phyloP scores from a whole-genome alignment of 2,329 filamentous ascomycete species.

The Arthrobotrys sphaeroides region DNA sequence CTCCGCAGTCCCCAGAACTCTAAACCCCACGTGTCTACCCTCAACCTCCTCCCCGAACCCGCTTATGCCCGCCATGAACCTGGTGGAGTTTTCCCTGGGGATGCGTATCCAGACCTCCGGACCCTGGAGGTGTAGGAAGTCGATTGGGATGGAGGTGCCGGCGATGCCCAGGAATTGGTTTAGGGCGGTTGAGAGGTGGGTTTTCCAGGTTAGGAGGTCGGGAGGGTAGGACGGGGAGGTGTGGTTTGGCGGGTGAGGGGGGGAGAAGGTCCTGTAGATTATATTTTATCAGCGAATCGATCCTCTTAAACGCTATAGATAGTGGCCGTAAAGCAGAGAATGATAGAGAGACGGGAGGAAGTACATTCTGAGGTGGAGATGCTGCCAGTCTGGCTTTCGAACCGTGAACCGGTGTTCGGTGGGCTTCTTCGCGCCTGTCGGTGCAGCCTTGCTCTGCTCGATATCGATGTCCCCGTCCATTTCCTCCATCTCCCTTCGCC shows the following conservation, averaged over 20 bases:
- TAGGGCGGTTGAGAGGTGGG: slow-evolving; percentile 67
- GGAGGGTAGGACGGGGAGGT: slow-evolving; percentile 54
- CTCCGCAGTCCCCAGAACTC: slow-evolving; percentile 53
- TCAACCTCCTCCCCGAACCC: slow-evolving; percentile 69
- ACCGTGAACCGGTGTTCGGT: slow-evolving; percentile 54
- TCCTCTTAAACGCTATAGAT: too few relatives aligned
- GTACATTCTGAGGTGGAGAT: slow-evolving; percentile 57
- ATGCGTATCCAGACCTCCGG: slow-evolving; percentile 72
- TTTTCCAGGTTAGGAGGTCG: slow-evolving; percentile 58
- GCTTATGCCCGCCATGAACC: slow-evolving; percentile 72
- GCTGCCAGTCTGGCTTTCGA: slow-evolving; percentile 56
- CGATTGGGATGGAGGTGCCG: slow-evolving; percentile 73
- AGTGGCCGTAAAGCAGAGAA: neutral
- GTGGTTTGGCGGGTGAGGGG: slow-evolving; percentile 50
- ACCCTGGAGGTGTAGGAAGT: slow-evolving; percentile 72
- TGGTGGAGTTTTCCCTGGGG: slow-evolving; percentile 69
- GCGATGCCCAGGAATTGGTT: slow-evolving; percentile 75
- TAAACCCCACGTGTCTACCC: slow-evolving; percentile 55
- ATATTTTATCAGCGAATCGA: too few relatives aligned
- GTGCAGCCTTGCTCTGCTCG: too few relatives aligned
- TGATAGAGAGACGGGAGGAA: neutral
- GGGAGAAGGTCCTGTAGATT: slow-evolving; percentile 56
- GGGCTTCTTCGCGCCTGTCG: too few relatives aligned
- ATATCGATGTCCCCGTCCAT: neutral
- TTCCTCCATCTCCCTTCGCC: neutral